phyloP scores from a whole-genome alignment of 495 filamentous ascomycete genomes.

The Xylaria palmicola region DNA sequence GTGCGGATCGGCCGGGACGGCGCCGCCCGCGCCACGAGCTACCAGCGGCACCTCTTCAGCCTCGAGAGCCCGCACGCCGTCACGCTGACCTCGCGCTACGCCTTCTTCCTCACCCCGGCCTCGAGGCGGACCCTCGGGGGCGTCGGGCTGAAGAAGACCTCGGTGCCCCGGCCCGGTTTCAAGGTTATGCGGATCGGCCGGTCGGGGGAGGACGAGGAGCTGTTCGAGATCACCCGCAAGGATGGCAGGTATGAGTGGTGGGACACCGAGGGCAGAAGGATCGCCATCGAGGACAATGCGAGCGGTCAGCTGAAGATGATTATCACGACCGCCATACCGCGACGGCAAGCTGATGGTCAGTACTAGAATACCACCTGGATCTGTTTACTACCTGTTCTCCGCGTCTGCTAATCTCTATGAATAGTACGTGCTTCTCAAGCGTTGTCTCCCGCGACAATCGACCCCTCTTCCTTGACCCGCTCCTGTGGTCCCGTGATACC shows the following conservation, averaged over 20 bases:
- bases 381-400: too few species aligned
- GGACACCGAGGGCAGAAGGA: not conserved
- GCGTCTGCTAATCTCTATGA: not conserved
- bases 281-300: not conserved
- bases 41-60: constrained; percentile 1
- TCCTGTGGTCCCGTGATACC: not conserved
- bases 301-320: constrained; percentile 1
- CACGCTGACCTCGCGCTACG: not conserved
- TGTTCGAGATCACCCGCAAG: constrained; percentile 6
- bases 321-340: not conserved
- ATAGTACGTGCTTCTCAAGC: not conserved
- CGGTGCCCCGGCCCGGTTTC: constrained; percentile 9
- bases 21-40: not conserved
- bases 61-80: constrained; percentile 7
- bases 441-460: not conserved
- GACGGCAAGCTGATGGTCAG: constrained; percentile 1
- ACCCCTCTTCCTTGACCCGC: not conserved
- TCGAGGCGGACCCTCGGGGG: not conserved
- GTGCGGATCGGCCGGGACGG: not conserved
- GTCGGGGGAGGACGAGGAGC: constrained; percentile 1
- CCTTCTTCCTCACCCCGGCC: constrained; percentile 4
- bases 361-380: too few species aligned
- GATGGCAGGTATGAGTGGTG: constrained; percentile 8
- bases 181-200: constrained; percentile 6
- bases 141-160: constrained; percentile 8